Evolutionary conservation across 208 protist genomes (phyloP), one percentile per base, ranked within the genome.

Genomic region (Angomonas ambiguus): DNA sequence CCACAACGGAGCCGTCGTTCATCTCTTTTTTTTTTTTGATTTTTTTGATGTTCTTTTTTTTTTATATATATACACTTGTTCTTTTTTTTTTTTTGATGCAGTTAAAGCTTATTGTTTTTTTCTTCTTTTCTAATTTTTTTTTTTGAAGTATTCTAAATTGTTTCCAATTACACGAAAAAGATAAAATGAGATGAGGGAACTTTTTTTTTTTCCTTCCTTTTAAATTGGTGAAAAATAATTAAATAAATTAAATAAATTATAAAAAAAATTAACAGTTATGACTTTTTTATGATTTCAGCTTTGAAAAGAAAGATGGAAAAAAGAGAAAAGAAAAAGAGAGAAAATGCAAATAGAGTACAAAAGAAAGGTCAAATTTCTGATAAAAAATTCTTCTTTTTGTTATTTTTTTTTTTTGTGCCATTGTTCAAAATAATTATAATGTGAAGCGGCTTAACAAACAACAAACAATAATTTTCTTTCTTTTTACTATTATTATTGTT

Each of bases 291-390:
- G 8, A 58, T 30, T 35, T 22, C 6, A 4, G 22, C 22, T 34
- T 32, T 25, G 24, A 59, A 51, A 34, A 48, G 0, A 65, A 38
- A 72, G 25, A 49, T 6, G 35, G 10, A 71, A 6, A 18, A 20
- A 71, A n/a, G 55, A 67, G 16, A 58, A 38, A 32, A 58, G 27
- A 59, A 57, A 22, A 59, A 60, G 57, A 55, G 45, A 33, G 41
- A n/a, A 62, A 42, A 60, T 13, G 20, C 32, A 4, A 41, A n/a
- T 62, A 58, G 16, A 53, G 48, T 30, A 53, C 22, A 53, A 2
- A 53, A n/a, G 28, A 53, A 2, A 53, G 2, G 18, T 18, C 11
- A 18, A 11, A 48, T 11, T 18, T n/a, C 38, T 11, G 13, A 20
- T 10, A 60, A 31, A 60, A 60, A 60, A 6, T 63, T 2, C 27